Conservation (phyloP, 1,284 basidiomycete genomes). For the Trichosporon faecale region DNA sequence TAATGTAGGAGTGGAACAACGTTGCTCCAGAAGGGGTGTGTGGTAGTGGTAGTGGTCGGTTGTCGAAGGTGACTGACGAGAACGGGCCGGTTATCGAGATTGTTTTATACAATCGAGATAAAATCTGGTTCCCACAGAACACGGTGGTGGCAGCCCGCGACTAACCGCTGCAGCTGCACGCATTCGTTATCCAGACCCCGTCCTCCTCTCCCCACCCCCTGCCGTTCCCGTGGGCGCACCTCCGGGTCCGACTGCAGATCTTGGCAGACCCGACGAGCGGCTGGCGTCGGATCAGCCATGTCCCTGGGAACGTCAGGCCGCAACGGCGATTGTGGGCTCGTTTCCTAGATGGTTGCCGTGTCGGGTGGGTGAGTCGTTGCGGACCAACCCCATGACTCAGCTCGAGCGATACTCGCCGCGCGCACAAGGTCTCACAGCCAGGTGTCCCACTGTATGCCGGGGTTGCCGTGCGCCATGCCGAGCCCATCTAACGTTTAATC, state of each 20-base stretch:
- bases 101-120: not conserved
- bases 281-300: not conserved
- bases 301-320: not conserved
- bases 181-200: not conserved
- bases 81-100: not conserved
- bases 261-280: conserved; percentile 3
- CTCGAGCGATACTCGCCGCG: conserved; percentile 1
- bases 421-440: too few relatives aligned
- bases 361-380: not conserved
- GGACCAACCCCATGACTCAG: not conserved
- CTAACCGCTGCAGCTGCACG: conserved; percentile 9
- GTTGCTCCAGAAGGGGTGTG: not conserved
- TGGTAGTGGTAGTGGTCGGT: not conserved
- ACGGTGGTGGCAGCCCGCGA: not conserved
- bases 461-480: conserved; percentile 6
- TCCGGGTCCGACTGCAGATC: conserved; percentile 2
- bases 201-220: not conserved
- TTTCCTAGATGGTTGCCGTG: not conserved
- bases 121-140: not conserved
- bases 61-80: not conserved
- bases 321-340: not conserved
- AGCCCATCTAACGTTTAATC: not conserved
- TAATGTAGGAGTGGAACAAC: not conserved
- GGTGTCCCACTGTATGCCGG: too few relatives aligned
- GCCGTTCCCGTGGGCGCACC: not conserved